Evolutionary conservation across 805 yeast genomes (phyloP), one percentile per base, ranked within the genome.

Genomic region (Lipomyces yamanashiensis): DNA sequence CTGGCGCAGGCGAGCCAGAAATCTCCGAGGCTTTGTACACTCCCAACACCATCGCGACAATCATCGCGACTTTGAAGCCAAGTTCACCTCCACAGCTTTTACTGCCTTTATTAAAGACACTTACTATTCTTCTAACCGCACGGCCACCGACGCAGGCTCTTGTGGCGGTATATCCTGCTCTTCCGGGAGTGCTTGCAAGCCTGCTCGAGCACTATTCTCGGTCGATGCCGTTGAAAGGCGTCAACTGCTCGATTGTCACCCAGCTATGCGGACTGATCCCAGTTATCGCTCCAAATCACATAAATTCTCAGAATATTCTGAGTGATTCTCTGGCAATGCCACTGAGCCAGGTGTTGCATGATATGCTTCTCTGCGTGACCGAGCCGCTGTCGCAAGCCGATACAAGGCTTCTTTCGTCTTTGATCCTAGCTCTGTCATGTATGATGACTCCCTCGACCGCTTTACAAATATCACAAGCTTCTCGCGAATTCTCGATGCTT

Each of bases 401-500:
- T 6, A 33, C 47, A 13, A 58, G 54, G 36, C 59, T 64, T 5
- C 66, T 54, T 28, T 57, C 62, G 9, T 28, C 55, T 2, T 54
- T 68, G 13, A 47, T 61, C 36, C 39, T 61, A 21, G 68, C 70
- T 10, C 58, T 65, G 15, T 54, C 67, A 5, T 53, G 59, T 50
- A 45, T 61, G 50, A 12, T 65, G 41, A 23, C 59, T 21, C 45
- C 62, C 21, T 13, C 40, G n/a, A 13, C 49, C n/a, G 66, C 65
- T 43, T 8, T 47, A 15, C 36, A 58, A 44, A 39, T 67, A 54
- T 10, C 69, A 12, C 58, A 61, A 23, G 47, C 70, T 13, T 58
- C 72, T 34, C 66, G 73, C 21, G 66, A 72, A 9, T 65, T 65
- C 21, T 66, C 70, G 12, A 66, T 66, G 17, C 68, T 71, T 28